These are phyloP conservation scores for Symbiodinium natans DNA, from an alignment of 73 alveolate genomes.

Conservation along the genomic window DNA sequence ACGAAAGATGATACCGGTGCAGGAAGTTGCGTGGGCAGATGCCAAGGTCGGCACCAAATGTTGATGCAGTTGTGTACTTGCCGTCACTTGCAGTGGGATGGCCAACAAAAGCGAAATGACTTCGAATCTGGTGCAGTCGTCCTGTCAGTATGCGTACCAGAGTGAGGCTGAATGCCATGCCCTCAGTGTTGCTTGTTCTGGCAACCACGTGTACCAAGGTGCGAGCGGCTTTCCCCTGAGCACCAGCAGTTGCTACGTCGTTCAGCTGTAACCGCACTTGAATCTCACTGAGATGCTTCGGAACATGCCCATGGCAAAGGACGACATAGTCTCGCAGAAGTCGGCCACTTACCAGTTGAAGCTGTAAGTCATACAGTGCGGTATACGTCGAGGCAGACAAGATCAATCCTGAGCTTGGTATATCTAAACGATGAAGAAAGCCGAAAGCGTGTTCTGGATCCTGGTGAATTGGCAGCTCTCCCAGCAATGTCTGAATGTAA, in stretches of 20 bases:
- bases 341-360: conserved; percentile 23
- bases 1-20: conserved; percentile 1
- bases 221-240: conserved; percentile 6
- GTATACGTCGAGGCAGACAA: conserved; percentile 15
- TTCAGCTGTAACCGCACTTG: neutral
- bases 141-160: conserved; percentile 19
- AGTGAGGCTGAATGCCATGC: neutral
- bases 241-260: neutral
- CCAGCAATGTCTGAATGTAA: neutral
- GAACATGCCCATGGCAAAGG: conserved; percentile 6
- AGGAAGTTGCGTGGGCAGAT: conserved; percentile 39
- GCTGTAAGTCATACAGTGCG: neutral
- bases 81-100: conserved; percentile 36
- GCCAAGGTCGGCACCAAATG: neutral
- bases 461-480: neutral
- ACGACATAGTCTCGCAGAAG: conserved; percentile 46
- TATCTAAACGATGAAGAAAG: conserved; percentile 39
- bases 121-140: conserved; percentile 52
- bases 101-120: conserved; percentile 31
- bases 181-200: neutral
- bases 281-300: neutral
- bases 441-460: neutral
- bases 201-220: neutral
- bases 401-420: conserved; percentile 37
- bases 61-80: conserved; percentile 2